These are phyloP conservation scores for Phytophthora megakarya DNA, from an alignment of 352 stramenopile species.

Conservation along the genomic window DNA sequence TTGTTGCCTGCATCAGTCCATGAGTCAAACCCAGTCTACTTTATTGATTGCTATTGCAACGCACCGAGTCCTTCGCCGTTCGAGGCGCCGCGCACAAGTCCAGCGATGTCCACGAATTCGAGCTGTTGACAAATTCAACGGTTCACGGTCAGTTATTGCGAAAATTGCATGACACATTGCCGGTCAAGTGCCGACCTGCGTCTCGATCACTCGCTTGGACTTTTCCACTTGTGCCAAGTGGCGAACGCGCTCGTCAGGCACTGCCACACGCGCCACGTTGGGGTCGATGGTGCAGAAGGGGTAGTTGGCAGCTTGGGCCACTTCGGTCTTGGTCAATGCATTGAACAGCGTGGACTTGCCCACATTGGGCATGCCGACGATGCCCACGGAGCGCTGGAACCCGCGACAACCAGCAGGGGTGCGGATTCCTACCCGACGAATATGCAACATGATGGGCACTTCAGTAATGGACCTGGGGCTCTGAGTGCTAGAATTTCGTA, in stretches of 20 bases:
- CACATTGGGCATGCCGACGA: slow-evolving; percentile 90
- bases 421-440: slow-evolving; percentile 11
- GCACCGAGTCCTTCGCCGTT: slow-evolving; percentile 78
- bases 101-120: slow-evolving; percentile 89
- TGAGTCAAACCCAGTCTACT: background rate
- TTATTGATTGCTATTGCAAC: background rate
- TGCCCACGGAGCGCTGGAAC: slow-evolving; percentile 86
- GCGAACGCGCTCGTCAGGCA: slow-evolving; percentile 69
- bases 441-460: slow-evolving; percentile 28
- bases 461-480: slow-evolving; percentile 12
- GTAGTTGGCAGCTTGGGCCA: slow-evolving; percentile 87
- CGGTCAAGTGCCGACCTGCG: slow-evolving; percentile 36
- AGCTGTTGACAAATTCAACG: slow-evolving; percentile 48
- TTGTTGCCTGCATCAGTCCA: slow-evolving; percentile 60
- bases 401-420: slow-evolving; percentile 28
- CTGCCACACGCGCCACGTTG: slow-evolving; percentile 79
- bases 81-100: slow-evolving; percentile 80
- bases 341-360: slow-evolving; percentile 92
- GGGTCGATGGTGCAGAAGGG: slow-evolving; percentile 91
- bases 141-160: slow-evolving; percentile 18
- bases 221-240: slow-evolving; percentile 72
- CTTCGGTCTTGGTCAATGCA: slow-evolving; percentile 83
- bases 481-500: slow-evolving; percentile 13
- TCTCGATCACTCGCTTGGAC: slow-evolving; percentile 77
- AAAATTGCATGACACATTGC: slow-evolving; percentile 3